Conservation (phyloP, 1,284 basidiomycete species). For the Moesziomyces aphidis region DNA sequence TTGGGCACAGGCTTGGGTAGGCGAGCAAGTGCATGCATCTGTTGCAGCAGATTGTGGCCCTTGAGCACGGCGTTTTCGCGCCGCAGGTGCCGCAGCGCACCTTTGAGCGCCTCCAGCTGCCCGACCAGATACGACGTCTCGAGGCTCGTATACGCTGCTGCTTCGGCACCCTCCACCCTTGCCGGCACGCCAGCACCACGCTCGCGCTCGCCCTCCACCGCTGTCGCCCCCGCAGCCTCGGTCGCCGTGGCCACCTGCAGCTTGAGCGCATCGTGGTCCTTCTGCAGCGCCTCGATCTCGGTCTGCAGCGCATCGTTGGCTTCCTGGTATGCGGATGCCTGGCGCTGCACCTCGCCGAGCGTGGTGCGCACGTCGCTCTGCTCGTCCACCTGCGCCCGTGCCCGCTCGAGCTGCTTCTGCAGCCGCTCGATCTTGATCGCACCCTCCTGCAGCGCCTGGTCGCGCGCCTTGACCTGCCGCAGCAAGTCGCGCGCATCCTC, state of each 20-base stretch:
- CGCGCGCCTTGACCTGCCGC: slow-evolving; percentile 78
- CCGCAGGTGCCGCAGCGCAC: slow-evolving; percentile 87
- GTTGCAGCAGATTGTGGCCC: slow-evolving; percentile 84
- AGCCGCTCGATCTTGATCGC: slow-evolving; percentile 93
- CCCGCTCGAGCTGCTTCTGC: slow-evolving; percentile 88
- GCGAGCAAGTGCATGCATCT: slow-evolving; percentile 77
- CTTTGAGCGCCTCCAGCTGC: slow-evolving; percentile 88
- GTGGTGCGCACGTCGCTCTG: slow-evolving; percentile 84
- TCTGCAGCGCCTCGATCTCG: slow-evolving; percentile 86
- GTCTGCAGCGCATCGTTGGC: slow-evolving; percentile 91
- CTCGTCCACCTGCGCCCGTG: slow-evolving; percentile 83
- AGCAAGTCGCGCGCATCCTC: slow-evolving; percentile 89
- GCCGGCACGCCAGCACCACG: background rate
- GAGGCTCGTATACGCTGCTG: slow-evolving; percentile 34
- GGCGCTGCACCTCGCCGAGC: slow-evolving; percentile 82
- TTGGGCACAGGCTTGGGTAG: background rate
- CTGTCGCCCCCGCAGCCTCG: background rate
- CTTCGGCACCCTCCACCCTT: slow-evolving; percentile 12
- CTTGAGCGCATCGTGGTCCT: slow-evolving; percentile 86
- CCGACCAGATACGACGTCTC: slow-evolving; percentile 54
- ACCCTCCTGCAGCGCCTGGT: slow-evolving; percentile 88
- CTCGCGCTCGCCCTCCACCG: slow-evolving; percentile 8
- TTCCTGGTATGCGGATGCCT: slow-evolving; percentile 88
- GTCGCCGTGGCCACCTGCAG: slow-evolving; percentile 67
- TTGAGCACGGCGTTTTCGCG: slow-evolving; percentile 92